Conservation (phyloP, 371 early-diverging fungal species). For the Rhizopus sp. region DNA sequence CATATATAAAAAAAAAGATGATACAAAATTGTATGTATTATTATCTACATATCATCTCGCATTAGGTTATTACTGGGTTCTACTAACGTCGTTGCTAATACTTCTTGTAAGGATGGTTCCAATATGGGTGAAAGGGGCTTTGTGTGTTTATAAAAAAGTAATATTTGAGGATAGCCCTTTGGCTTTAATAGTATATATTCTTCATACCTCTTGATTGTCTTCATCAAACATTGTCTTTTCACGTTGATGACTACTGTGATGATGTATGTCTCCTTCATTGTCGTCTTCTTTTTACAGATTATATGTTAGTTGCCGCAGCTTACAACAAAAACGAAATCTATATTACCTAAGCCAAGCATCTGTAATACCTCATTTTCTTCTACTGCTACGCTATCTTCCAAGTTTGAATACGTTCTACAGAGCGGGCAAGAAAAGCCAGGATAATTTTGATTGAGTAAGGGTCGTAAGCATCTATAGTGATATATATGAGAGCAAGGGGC, state of each 20-base stretch:
- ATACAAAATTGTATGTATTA: too few species aligned
- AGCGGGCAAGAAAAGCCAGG: slow-evolving; percentile 93
- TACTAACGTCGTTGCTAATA: slow-evolving; percentile 36
- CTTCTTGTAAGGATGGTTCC: slow-evolving; percentile 22
- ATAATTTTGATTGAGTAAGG: slow-evolving; percentile 61
- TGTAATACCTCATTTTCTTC: slow-evolving; percentile 64
- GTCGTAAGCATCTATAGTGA: slow-evolving; percentile 92
- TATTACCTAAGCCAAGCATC: slow-evolving; percentile 25
- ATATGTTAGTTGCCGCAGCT: slow-evolving; percentile 3
- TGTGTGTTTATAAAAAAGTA: background rate
- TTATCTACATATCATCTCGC: too few species aligned
- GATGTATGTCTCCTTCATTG: slow-evolving; percentile 2
- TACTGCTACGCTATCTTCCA: slow-evolving; percentile 79
- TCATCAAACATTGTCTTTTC: slow-evolving; percentile 27
- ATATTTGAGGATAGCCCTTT: background rate
- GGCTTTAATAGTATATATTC: background rate
- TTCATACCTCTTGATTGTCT: slow-evolving; percentile 14
- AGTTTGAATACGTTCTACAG: slow-evolving; percentile 92
- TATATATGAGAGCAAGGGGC: slow-evolving; percentile 97
- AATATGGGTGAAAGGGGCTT: too few species aligned
- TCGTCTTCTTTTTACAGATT: slow-evolving; percentile 15
- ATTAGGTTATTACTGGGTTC: slow-evolving; percentile 4
- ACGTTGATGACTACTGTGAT: slow-evolving; percentile 13
- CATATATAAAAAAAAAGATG: too few species aligned
- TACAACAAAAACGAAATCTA: background rate